phyloP scores from a whole-genome alignment of 2,329 filamentous ascomycete species.

The Didymella keratinophila region DNA sequence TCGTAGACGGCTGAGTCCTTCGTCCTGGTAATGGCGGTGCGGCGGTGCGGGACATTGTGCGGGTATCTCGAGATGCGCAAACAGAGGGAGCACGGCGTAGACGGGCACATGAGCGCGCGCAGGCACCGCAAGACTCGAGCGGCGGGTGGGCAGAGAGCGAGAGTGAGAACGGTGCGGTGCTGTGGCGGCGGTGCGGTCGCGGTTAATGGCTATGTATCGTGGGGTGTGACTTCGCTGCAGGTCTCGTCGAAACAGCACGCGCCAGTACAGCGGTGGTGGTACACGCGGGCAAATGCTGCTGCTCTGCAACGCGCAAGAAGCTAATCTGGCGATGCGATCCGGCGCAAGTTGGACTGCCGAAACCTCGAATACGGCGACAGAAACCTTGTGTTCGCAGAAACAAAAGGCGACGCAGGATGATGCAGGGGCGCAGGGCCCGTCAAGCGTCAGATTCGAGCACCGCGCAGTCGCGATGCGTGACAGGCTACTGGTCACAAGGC shows the following conservation, averaged over 20 bases:
- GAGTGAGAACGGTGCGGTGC: constrained; percentile 4
- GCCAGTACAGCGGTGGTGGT: constrained; percentile 24
- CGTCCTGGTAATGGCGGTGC: constrained; percentile 41
- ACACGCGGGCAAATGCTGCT: constrained; percentile 24
- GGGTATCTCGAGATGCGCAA: constrained; percentile 47
- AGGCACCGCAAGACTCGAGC: constrained; percentile 37
- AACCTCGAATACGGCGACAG: constrained; percentile 8
- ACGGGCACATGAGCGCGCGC: constrained; percentile 49
- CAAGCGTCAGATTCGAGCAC: constrained; percentile 26
- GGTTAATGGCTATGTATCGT: constrained; percentile 7
- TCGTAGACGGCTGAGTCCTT: constrained; percentile 46
- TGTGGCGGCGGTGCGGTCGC: constrained; percentile 2
- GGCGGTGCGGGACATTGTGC: constrained; percentile 46
- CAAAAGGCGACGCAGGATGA: constrained; percentile 23
- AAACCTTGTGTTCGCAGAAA: constrained; percentile 18
- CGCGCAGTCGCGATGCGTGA: constrained; percentile 27
- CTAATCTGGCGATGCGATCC: constrained; percentile 26
- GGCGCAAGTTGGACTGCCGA: constrained; percentile 13
- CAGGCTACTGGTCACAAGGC: constrained; percentile 42
- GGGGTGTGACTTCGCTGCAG: constrained; percentile 33
- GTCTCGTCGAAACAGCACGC: constrained; percentile 27
- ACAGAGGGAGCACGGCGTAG: constrained; percentile 45
- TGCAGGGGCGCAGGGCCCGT: constrained; percentile 29
- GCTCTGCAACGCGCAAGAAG: constrained; percentile 19
- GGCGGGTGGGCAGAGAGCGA: constrained; percentile 18